Conservation (phyloP, 2,329 filamentous ascomycete genomes). For the Colletotrichum melonis region DNA sequence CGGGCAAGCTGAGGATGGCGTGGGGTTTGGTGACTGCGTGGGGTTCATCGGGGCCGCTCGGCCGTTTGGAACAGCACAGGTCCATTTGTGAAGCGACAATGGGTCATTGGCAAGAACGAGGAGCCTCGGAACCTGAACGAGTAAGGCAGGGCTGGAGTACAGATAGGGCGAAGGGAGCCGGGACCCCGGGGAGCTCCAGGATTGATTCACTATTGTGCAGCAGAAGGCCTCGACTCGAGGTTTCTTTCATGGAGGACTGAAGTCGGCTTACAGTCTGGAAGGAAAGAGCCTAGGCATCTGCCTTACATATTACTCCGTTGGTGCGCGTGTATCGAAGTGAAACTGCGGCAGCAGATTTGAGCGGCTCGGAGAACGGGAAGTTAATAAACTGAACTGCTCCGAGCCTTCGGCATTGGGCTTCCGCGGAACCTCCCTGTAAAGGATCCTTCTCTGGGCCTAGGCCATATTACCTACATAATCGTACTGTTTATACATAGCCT, state of each 20-base stretch:
- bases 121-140: not conserved
- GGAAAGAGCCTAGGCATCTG: not conserved
- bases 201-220: not conserved
- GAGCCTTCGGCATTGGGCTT: not conserved
- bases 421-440: not conserved
- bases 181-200: not conserved
- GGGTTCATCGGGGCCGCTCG: constrained; percentile 39
- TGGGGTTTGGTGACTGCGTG: constrained; percentile 51
- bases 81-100: not conserved
- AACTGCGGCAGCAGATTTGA: not conserved
- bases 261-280: constrained; percentile 10
- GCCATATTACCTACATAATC: not conserved
- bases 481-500: not conserved
- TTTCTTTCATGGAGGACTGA: not conserved
- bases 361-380: not conserved
- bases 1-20: constrained; percentile 53
- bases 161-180: not conserved
- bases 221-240: constrained; percentile 10
- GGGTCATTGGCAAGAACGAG: not conserved
- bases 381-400: not conserved
- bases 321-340: constrained; percentile 23
- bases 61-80: constrained; percentile 14
- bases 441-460: not conserved
- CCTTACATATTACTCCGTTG: constrained; percentile 1
- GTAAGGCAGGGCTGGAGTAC: not conserved